Base-by-base conservation (phyloP, 306 rosid species). In the Rosa lucieae region DNA sequence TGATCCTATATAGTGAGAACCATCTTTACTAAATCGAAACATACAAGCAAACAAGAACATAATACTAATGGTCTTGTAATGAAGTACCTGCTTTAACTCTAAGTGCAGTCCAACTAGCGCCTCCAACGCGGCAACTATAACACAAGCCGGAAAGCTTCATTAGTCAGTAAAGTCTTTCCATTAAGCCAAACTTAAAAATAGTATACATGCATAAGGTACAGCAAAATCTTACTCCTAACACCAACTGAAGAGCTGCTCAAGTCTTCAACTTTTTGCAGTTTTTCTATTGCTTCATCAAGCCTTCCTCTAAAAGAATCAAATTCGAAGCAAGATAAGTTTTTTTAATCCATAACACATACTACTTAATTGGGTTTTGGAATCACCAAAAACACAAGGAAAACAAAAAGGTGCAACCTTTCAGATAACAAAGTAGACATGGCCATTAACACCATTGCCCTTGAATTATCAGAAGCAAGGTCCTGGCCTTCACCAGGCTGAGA, bases 51-150 rank as follows among this genome's bases (percentile, higher is more conserved):
- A 52, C 35, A 23, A 75, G 40, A 82, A 55, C 12, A 26, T 5
- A 18, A 52, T 21, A 44, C 4, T 23, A 35, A 44, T 46, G 12
- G 7, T 18, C 37, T 37, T 8, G 18, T 12, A 21, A 49, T 46
- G 18, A 61, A 55, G 82, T 77, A 95, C 99, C 96, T 84, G 85
- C 72, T 88, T 89, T 82, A 85, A 43, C 86, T 88, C 92, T 53
- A 95, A 86, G 88, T 87, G 86, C 85, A 90, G 90, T 66, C 96
- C 99, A 75, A 86, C 98, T 80, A 86, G 90, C 79, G 97, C 94
- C 86, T 95, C 99, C 81, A 86, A 69, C 3, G 97, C 97, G 66
- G 94, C 93, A 91, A 93, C 99, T 95, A 76, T 78, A 79, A 76
- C 44, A 84, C 81, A 79, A 48, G 37, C 80, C 84, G 71, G 10